A percentile compares a stretch with the other conserved stretches of the same genome.
Conservation (phyloP, 805 yeast species). For the Cyberlindnera xylosilytica region DNA sequence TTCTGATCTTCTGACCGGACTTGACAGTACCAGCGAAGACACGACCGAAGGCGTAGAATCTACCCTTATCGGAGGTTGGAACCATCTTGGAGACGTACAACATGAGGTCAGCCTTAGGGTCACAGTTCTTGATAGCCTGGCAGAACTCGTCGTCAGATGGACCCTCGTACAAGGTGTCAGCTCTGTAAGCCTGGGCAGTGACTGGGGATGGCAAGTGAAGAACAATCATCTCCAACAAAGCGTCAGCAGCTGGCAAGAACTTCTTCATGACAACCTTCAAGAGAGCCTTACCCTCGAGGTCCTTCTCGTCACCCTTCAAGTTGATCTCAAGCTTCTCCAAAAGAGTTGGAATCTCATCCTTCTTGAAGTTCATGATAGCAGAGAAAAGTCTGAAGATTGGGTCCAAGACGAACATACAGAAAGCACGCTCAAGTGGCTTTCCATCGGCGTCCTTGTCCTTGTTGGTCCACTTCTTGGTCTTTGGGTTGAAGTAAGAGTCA, state of each 20-base stretch:
- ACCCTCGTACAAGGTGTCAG: slow-evolving; percentile 98
- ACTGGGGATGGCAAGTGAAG: slow-evolving; percentile 99
- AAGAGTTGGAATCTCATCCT: slow-evolving; percentile 90
- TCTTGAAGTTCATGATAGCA: slow-evolving; percentile 98
- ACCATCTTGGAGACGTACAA: slow-evolving; percentile 99
- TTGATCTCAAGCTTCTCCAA: slow-evolving; percentile 89
- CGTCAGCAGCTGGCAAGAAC: slow-evolving; percentile 99
- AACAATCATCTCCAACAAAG: slow-evolving; percentile 97
- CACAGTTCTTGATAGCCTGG: slow-evolving; percentile 95
- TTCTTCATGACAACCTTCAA: slow-evolving; percentile 98
- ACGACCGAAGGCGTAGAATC: slow-evolving; percentile 99
- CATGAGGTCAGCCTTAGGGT: slow-evolving; percentile 97
- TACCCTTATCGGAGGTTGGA: slow-evolving; percentile 99
- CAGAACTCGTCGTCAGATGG: slow-evolving; percentile 90
- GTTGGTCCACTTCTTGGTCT: slow-evolving; percentile 99
- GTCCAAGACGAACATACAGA: slow-evolving; percentile 98
- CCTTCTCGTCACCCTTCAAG: slow-evolving; percentile 96
- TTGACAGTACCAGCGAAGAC: slow-evolving; percentile 99
- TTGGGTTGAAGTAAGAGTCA: slow-evolving; percentile 99
- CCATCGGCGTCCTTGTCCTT: slow-evolving; percentile 95
- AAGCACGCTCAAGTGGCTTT: slow-evolving; percentile 95
- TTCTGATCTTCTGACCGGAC: slow-evolving; percentile 99
- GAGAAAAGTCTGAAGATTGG: slow-evolving; percentile 97
- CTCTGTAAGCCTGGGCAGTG: slow-evolving; percentile 99
- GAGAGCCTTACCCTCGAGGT: slow-evolving; percentile 97